Percentiles rank a stretch among this genome's conserved stretches.
Evolutionary conservation across 2,329 filamentous ascomycete genomes (phyloP).

Genomic region (Aspergillus quadrilineatus): DNA sequence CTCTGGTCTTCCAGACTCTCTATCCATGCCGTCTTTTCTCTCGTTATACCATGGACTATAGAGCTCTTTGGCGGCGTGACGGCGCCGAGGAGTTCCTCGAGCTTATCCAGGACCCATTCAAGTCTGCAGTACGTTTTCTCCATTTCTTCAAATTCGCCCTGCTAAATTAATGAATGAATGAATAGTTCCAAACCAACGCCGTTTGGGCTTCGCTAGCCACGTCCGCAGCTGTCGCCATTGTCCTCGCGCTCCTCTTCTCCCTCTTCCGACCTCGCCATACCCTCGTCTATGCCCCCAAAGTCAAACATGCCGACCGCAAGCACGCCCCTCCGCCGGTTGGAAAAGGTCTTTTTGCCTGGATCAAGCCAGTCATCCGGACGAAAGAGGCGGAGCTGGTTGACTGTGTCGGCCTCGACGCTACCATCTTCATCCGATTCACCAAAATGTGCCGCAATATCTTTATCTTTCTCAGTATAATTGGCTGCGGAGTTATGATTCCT

Average conservation of each 20-base stretch:
- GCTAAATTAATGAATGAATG: neutral
- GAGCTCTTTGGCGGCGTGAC: slow-evolving; percentile 26
- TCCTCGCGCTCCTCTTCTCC: slow-evolving; percentile 79
- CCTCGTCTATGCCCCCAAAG: slow-evolving; percentile 88
- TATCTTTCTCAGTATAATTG: slow-evolving; percentile 67
- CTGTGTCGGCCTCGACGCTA: slow-evolving; percentile 87
- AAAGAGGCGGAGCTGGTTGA: slow-evolving; percentile 74
- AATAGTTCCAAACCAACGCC: slow-evolving; percentile 58
- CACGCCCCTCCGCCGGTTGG: slow-evolving; percentile 84
- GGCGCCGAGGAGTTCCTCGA: slow-evolving; percentile 42
- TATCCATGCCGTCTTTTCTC: slow-evolving; percentile 20
- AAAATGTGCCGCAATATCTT: slow-evolving; percentile 95
- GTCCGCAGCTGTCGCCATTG: slow-evolving; percentile 71
- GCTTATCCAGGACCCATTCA: slow-evolving; percentile 48
- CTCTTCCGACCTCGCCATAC: slow-evolving; percentile 87
- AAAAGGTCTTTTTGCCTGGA: slow-evolving; percentile 85
- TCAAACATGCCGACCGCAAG: slow-evolving; percentile 87
- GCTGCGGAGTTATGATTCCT: slow-evolving; percentile 76
- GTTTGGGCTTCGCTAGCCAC: slow-evolving; percentile 77
- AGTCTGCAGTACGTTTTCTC: slow-evolving; percentile 38
- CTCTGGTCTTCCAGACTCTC: neutral
- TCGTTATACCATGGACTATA: slow-evolving; percentile 27
- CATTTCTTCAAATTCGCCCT: neutral
- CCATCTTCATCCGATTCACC: slow-evolving; percentile 82
- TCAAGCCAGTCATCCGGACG: slow-evolving; percentile 73